Conservation (phyloP, 1,284 basidiomycete genomes). For the Tetrapyrgos nigripes region DNA sequence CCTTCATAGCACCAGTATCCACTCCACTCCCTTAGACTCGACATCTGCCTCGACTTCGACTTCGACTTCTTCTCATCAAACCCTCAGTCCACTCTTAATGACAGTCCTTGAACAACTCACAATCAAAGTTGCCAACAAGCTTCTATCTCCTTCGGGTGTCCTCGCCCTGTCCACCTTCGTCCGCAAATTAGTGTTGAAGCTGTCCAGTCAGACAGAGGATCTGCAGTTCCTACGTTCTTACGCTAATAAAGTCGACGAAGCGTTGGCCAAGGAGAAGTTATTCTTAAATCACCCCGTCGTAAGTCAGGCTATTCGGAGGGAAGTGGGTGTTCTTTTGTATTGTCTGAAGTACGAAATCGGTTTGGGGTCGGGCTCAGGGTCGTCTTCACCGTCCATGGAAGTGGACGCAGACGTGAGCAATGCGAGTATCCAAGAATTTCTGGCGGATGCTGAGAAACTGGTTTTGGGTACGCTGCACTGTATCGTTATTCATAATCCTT, state of each 20-base stretch:
- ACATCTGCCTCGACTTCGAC: neutral
- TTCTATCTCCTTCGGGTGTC: constrained; percentile 63
- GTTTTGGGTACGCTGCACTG: constrained; percentile 44
- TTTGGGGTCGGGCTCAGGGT: too few species aligned
- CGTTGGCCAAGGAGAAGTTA: constrained; percentile 28
- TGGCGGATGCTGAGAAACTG: constrained; percentile 47
- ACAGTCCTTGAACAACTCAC: constrained; percentile 79
- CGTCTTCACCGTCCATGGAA: neutral
- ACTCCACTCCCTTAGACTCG: neutral
- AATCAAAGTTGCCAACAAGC: constrained; percentile 61
- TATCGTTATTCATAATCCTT: constrained; percentile 3
- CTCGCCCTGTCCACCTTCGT: constrained; percentile 69
- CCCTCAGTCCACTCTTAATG: constrained; percentile 77
- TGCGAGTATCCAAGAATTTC: constrained; percentile 41
- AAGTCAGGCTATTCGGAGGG: constrained; percentile 50
- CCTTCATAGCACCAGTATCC: neutral
- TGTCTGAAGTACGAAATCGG: constrained; percentile 31
- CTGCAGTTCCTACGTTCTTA: constrained; percentile 42
- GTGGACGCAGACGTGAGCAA: neutral
- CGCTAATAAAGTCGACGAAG: constrained; percentile 42
- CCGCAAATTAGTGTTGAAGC: constrained; percentile 61
- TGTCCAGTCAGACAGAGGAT: constrained; percentile 61
- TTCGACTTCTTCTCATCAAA: constrained; percentile 18
- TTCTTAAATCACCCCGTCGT: constrained; percentile 46
- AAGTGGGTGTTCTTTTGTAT: constrained; percentile 45